These are phyloP conservation scores for Penicillium subrubescens DNA, from an alignment of 495 filamentous ascomycete species.

Conservation along the genomic window DNA sequence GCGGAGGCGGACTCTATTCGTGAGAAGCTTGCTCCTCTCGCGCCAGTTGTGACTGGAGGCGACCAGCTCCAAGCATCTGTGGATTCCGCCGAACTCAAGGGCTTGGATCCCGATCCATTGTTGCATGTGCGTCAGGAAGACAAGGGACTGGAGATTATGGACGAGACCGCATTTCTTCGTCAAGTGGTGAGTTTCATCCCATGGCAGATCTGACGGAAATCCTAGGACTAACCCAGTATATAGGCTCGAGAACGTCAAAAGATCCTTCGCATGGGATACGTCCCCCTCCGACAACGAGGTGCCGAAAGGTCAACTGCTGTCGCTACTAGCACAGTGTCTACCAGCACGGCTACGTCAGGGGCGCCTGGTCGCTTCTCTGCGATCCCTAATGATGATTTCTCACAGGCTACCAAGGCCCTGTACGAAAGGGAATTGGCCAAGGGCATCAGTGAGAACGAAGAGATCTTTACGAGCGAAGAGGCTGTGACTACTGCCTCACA, in stretches of 20 bases:
- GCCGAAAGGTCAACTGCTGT: constrained; percentile 50
- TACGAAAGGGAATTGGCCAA: constrained; percentile 94
- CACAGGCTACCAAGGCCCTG: constrained; percentile 84
- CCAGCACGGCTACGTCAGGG: constrained; percentile 36
- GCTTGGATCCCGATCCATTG: constrained; percentile 70
- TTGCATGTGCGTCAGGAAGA: constrained; percentile 70
- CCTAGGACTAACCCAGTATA: constrained; percentile 4
- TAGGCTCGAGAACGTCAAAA: constrained; percentile 63
- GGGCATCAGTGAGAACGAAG: constrained; percentile 89
- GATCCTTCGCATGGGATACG: constrained; percentile 68
- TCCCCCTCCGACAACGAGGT: constrained; percentile 60
- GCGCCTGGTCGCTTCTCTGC: constrained; percentile 73
- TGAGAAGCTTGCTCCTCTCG: constrained; percentile 55
- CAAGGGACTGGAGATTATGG: constrained; percentile 61
- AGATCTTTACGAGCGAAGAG: constrained; percentile 94
- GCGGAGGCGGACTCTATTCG: constrained; percentile 67
- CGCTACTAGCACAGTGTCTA: constrained; percentile 31
- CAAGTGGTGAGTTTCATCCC: constrained; percentile 50
- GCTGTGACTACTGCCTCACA: constrained; percentile 64
- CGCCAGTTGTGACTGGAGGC: constrained; percentile 25
- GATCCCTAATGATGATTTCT: constrained; percentile 80
- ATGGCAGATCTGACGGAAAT: neutral
- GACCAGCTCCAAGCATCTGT: constrained; percentile 6
- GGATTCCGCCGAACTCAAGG: constrained; percentile 29
- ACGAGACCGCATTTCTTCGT: constrained; percentile 63